Evolutionary conservation across 2,329 filamentous ascomycete species (phyloP), one percentile per base, ranked within the genome.

Genomic region (Leptographium galeiforme): DNA sequence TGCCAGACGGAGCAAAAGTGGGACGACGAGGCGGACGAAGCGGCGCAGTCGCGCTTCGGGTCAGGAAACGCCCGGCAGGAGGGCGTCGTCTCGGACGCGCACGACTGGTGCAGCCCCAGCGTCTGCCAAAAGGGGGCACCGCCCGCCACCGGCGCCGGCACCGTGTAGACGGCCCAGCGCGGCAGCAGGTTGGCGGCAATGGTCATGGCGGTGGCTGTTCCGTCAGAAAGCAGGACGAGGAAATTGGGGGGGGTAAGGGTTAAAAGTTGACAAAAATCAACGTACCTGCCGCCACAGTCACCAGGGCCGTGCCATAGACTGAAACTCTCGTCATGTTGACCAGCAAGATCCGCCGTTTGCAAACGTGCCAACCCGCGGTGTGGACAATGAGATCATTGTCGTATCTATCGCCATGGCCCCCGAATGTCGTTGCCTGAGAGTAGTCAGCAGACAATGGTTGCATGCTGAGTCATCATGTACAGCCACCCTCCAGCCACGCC

Each of bases 1-100:
- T 87, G 79, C 91, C 91, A 98, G 77, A 94, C 85, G 61, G 82
- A 85, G 73, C 93, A 97, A 70, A 97, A 96, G 63, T 82, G n/a
- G n/a, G n/a, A n/a, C n/a, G n/a, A n/a, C n/a, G n/a, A n/a, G n/a
- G n/a, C n/a, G n/a, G n/a, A n/a, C n/a, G n/a, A n/a, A n/a, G n/a
- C 77, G 53, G 72, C 53, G 67, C 89, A 84, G 57, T 79, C 73
- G 36, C 16, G 14, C 64, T 88, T 82, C 54, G 78, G 73, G 52
- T 77, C 70, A 58, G 88, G 88, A 66, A 89, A 93, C 36, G 72
- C 69, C 30, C 73, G 72, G 67, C 86, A 90, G 48, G 70, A 67
- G n/a, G 71, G 69, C 50, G 79, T 74, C 46, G 78, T 78, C 55
- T 87, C 72, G 55, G 79, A 85, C 52, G 84, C 86, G 70, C 91